A percentile compares a stretch with the other conserved stretches of the same genome.
phyloP scores from a whole-genome alignment of 805 yeast species.

The Candida boidinii region DNA sequence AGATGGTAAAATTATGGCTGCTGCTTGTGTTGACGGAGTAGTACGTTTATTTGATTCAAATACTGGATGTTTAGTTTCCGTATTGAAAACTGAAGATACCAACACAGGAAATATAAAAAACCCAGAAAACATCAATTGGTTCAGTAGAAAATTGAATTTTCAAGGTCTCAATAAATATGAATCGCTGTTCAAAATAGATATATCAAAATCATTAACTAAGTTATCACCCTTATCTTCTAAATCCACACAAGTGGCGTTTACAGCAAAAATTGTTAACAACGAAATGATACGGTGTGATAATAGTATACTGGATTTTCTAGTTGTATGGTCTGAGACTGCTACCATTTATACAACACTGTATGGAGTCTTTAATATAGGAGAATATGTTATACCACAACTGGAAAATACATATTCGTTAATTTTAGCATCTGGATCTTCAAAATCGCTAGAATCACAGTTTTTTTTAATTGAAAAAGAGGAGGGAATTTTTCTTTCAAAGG shows the following conservation, averaged over 20 bases:
- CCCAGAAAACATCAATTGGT: slow-evolving; percentile 16
- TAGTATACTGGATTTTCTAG: slow-evolving; percentile 19
- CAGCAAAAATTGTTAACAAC: slow-evolving; percentile 15
- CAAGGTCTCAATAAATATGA: slow-evolving; percentile 8
- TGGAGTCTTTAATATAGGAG: slow-evolving; percentile 25
- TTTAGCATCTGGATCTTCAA: slow-evolving; percentile 11
- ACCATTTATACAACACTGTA: slow-evolving; percentile 18
- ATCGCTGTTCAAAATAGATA: slow-evolving; percentile 13
- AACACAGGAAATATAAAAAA: background rate
- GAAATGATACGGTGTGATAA: slow-evolving; percentile 14
- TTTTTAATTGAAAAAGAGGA: slow-evolving; percentile 13
- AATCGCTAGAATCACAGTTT: slow-evolving; percentile 16
- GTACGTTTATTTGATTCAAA: slow-evolving; percentile 20
- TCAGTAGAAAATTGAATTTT: slow-evolving; percentile 7
- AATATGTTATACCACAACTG: slow-evolving; percentile 12
- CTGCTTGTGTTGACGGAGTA: slow-evolving; percentile 14
- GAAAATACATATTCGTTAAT: slow-evolving; percentile 9
- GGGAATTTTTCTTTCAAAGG: slow-evolving; percentile 12
- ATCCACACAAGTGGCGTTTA: slow-evolving; percentile 4
- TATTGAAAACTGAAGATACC: slow-evolving; percentile 10
- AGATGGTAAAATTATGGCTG: slow-evolving; percentile 17
- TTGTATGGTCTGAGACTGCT: slow-evolving; percentile 18
- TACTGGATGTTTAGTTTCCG: slow-evolving; percentile 17
- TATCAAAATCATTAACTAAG: slow-evolving; percentile 17
- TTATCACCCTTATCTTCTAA: slow-evolving; percentile 7